A percentile compares a stretch with the other conserved stretches of the same genome.
phyloP scores from a whole-genome alignment of 2,329 filamentous ascomycete species.

The Raffaelea albimanens region DNA sequence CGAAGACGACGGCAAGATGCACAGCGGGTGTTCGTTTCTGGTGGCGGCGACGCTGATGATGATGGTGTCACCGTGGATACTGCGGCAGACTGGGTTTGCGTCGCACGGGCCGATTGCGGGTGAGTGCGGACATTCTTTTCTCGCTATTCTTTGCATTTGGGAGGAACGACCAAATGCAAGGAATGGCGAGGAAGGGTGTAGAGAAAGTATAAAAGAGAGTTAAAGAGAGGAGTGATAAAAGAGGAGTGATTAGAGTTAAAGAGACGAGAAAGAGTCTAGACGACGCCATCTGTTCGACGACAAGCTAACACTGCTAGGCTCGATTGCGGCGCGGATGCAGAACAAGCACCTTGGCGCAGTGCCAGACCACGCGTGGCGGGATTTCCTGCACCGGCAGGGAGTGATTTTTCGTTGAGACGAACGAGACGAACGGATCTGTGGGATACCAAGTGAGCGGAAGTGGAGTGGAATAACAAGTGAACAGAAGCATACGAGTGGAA shows the following conservation, averaged over 20 bases:
- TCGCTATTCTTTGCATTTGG: too few relatives aligned
- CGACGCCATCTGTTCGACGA: too few relatives aligned
- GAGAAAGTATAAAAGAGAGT: too few relatives aligned
- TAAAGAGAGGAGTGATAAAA: too few relatives aligned
- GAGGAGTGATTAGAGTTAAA: too few relatives aligned
- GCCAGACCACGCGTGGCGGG: neutral
- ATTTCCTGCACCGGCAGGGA: constrained; percentile 2
- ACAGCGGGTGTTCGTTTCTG: neutral
- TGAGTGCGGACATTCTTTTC: neutral
- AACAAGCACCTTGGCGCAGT: neutral
- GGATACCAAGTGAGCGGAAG: too few relatives aligned
- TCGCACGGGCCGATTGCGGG: neutral
- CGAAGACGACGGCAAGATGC: neutral
- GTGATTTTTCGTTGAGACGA: neutral
- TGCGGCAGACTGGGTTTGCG: neutral
- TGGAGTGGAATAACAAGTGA: too few relatives aligned
- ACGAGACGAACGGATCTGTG: too few relatives aligned
- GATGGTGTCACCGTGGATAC: neutral
- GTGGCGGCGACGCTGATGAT: neutral
- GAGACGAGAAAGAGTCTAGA: too few relatives aligned
- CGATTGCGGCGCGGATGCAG: neutral
- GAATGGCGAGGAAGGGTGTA: too few relatives aligned
- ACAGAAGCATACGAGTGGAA: too few relatives aligned
- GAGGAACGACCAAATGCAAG: too few relatives aligned
- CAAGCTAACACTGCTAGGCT: neutral